These are phyloP conservation scores for Dicorynia guianensis DNA, from an alignment of 306 rosid species.

Conservation along the genomic window DNA sequence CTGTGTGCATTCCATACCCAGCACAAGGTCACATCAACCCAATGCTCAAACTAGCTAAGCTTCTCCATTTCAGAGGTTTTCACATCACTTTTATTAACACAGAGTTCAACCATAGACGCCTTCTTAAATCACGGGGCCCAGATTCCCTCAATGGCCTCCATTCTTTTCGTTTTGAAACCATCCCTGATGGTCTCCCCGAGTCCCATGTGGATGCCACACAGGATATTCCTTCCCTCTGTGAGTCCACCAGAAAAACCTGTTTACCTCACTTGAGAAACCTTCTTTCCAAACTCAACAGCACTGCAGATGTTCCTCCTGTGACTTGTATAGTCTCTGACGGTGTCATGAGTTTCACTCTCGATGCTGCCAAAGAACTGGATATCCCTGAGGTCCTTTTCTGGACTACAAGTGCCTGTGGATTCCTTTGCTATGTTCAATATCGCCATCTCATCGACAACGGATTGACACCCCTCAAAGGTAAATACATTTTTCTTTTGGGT, in stretches of 20 bases:
- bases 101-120: slow-evolving; percentile 48
- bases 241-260: slow-evolving; percentile 44
- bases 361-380: slow-evolving; percentile 51
- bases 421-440: slow-evolving; percentile 47
- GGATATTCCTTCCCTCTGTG: slow-evolving; percentile 47
- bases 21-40: slow-evolving; percentile 61
- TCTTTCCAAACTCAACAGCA: slow-evolving; percentile 42
- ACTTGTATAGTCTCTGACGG: slow-evolving; percentile 62
- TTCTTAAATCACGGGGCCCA: slow-evolving; percentile 47
- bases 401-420: slow-evolving; percentile 64
- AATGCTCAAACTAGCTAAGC: slow-evolving; percentile 51
- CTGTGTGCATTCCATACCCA: slow-evolving; percentile 52
- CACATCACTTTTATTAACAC: slow-evolving; percentile 53
- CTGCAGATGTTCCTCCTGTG: slow-evolving; percentile 45
- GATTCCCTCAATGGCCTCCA: slow-evolving; percentile 36
- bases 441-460: slow-evolving; percentile 40
- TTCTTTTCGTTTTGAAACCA: slow-evolving; percentile 47
- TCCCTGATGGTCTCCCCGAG: slow-evolving; percentile 68
- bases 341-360: slow-evolving; percentile 50
- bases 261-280: slow-evolving; percentile 52
- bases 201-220: slow-evolving; percentile 54
- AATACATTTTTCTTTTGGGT: background rate
- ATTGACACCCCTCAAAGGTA: slow-evolving; percentile 66
- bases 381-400: slow-evolving; percentile 57
- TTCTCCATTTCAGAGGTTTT: slow-evolving; percentile 49